Conservation (phyloP, 73 alveolate genomes). For the Tetrahymena malaccensis region DNA sequence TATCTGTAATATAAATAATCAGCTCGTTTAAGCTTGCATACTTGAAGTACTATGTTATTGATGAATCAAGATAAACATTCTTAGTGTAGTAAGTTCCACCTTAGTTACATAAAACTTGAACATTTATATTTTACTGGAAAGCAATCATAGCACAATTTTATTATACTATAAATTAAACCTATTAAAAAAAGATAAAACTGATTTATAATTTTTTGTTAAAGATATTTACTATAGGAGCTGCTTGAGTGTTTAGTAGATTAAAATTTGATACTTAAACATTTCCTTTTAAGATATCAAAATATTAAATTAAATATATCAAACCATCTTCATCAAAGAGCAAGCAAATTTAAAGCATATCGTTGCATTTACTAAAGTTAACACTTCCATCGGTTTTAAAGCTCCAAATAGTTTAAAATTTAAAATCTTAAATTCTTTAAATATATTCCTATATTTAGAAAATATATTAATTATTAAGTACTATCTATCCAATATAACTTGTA, state of each 20-base stretch:
- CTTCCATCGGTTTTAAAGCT: background rate
- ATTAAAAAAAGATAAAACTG: too few species aligned
- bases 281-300: too few species aligned
- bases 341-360: background rate
- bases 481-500: too few species aligned
- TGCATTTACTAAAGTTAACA: background rate
- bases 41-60: background rate
- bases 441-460: background rate
- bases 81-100: background rate
- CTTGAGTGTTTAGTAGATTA: too few species aligned
- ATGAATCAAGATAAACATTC: background rate
- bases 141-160: background rate
- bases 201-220: too few species aligned
- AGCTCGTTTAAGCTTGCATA: background rate
- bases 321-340: background rate
- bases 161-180: background rate
- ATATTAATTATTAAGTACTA: background rate
- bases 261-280: background rate
- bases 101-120: background rate
- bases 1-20: background rate
- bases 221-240: background rate
- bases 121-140: background rate
- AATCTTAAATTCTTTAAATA: background rate
- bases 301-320: too few species aligned
- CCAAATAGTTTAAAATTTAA: background rate